phyloP scores from a whole-genome alignment of 108 stramenopile genomes.

The Poteriospumella lacustris region DNA sequence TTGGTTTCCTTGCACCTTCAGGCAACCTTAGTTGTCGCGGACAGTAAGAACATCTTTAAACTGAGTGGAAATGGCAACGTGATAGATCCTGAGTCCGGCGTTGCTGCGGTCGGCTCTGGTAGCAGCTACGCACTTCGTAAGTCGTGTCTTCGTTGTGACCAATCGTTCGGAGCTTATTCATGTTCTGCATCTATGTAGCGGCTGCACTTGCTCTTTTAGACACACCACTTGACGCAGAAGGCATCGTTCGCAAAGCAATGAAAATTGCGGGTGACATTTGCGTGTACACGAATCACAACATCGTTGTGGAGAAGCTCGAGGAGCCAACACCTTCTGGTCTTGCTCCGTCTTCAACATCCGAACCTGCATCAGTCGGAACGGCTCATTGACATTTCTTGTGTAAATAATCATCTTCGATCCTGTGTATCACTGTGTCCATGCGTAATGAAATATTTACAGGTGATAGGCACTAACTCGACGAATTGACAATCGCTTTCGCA shows the following conservation, averaged over 20 bases:
- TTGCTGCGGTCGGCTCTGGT: conserved; percentile 72
- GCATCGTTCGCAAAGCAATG: conserved; percentile 83
- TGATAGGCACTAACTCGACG: too few species aligned
- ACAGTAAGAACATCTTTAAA: conserved; percentile 66
- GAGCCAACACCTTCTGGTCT: too few species aligned
- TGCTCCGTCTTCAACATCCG: too few species aligned
- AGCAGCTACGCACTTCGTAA: conserved; percentile 66
- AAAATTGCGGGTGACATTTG: conserved; percentile 88
- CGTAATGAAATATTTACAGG: too few species aligned
- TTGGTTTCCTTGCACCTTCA: background rate
- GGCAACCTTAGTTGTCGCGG: conserved; percentile 21
- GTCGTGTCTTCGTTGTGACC: too few species aligned
- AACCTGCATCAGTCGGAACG: too few species aligned
- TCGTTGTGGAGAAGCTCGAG: conserved; percentile 59
- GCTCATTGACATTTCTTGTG: too few species aligned
- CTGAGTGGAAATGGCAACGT: conserved; percentile 96
- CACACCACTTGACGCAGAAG: conserved; percentile 73
- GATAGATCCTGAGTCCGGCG: conserved; percentile 81
- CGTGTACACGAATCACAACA: conserved; percentile 88
- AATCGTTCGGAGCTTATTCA: too few species aligned
- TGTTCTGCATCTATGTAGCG: too few species aligned
- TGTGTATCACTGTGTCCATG: too few species aligned
- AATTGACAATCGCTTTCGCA: background rate
- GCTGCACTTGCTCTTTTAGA: conserved; percentile 86
- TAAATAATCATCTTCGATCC: too few species aligned